phyloP scores from a whole-genome alignment of 1,139 yeast species.

The Chernovozyma aurita region DNA sequence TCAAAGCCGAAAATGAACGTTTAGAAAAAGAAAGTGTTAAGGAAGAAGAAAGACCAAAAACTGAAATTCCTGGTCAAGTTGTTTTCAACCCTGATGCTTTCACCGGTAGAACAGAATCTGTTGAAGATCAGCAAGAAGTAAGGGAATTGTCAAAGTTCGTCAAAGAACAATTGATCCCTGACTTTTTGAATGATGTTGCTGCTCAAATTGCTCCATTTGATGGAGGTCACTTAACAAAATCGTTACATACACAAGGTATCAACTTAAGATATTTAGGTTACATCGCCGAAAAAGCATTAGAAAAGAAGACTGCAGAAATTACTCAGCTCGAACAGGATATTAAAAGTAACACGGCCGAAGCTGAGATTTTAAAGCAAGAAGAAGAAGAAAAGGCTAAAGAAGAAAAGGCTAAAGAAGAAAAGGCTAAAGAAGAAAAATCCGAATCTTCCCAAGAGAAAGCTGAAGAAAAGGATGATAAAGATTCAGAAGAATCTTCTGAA shows the following conservation, averaged over 20 bases:
- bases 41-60: slow-evolving; percentile 40
- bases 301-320: slow-evolving; percentile 20
- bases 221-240: slow-evolving; percentile 66
- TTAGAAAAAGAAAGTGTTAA: slow-evolving; percentile 41
- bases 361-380: slow-evolving; percentile 20
- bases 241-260: slow-evolving; percentile 78
- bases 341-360: slow-evolving; percentile 21
- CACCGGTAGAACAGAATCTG: slow-evolving; percentile 35
- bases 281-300: slow-evolving; percentile 36
- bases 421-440: slow-evolving; percentile 18
- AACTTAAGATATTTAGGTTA: slow-evolving; percentile 84
- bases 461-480: slow-evolving; percentile 20
- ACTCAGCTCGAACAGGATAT: slow-evolving; percentile 17
- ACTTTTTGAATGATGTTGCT: slow-evolving; percentile 54
- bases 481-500: slow-evolving; percentile 22
- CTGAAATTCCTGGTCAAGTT: slow-evolving; percentile 54
- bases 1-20: slow-evolving; percentile 46
- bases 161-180: slow-evolving; percentile 55
- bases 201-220: slow-evolving; percentile 68
- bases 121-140: slow-evolving; percentile 53
- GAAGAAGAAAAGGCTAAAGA: slow-evolving; percentile 33
- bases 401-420: slow-evolving; percentile 22
- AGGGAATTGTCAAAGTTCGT: slow-evolving; percentile 67
- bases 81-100: slow-evolving; percentile 81
- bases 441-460: slow-evolving; percentile 11